A percentile compares a stretch with the other conserved stretches of the same genome.
phyloP scores from a whole-genome alignment of 2,329 filamentous ascomycete genomes.

The Epichloe gansuensis region DNA sequence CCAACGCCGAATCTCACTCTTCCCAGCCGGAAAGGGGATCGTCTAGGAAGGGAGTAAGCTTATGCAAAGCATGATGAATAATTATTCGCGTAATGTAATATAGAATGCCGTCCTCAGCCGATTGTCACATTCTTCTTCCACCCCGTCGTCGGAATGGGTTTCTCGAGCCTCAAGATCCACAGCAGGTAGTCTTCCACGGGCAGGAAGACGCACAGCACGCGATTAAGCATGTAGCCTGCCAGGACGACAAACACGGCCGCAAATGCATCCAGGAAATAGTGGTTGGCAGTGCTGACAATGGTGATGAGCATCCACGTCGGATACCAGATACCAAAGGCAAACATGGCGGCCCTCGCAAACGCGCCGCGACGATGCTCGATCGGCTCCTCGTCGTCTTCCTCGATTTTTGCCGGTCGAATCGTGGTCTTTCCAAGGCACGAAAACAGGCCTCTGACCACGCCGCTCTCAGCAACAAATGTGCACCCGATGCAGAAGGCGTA shows the following conservation, averaged over 20 bases:
- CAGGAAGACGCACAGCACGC: conserved; percentile 44
- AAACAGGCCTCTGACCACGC: conserved; percentile 28
- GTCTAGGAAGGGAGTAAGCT: not conserved
- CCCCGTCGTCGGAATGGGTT: conserved; percentile 40
- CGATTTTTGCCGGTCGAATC: not conserved
- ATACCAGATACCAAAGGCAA: conserved; percentile 35
- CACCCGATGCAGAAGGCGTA: conserved; percentile 41
- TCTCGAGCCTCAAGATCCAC: conserved; percentile 48
- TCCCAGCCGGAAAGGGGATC: not conserved
- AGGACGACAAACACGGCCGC: conserved; percentile 50
- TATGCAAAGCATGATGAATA: not conserved
- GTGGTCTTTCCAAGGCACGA: conserved; percentile 4
- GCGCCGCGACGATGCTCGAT: conserved; percentile 11
- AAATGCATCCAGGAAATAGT: conserved; percentile 52
- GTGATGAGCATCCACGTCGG: conserved; percentile 39
- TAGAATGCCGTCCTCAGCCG: conserved; percentile 1
- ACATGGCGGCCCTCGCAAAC: conserved; percentile 10
- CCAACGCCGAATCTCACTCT: not conserved
- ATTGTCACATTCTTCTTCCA: conserved; percentile 12
- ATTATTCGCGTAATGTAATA: too few species aligned
- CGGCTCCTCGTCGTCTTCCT: conserved; percentile 10
- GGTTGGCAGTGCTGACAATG: conserved; percentile 51
- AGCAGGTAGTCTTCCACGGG: conserved; percentile 54
- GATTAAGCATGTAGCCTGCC: conserved; percentile 41
- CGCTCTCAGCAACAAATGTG: conserved; percentile 39